phyloP scores from a whole-genome alignment of 2,329 filamentous ascomycete species.

The Colletotrichum endophyticum region DNA sequence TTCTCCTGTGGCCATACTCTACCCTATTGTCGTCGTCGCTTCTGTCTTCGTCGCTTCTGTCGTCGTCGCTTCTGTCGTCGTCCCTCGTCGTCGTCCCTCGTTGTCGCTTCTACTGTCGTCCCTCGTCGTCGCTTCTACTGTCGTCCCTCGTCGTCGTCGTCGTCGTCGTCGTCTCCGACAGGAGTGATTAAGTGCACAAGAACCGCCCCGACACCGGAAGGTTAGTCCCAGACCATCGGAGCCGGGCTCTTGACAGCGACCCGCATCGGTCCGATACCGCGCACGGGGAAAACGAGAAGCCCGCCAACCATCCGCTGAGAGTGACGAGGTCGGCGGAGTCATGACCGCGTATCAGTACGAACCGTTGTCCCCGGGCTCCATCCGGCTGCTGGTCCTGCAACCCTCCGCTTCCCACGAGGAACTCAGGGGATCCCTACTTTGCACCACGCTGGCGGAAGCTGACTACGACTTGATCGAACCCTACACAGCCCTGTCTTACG shows the following conservation, averaged over 20 bases:
- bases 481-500: constrained; percentile 28
- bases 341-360: constrained; percentile 10
- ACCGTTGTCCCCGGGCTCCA: not conserved
- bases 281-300: not conserved
- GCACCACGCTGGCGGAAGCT: not conserved
- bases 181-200: no score
- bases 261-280: not conserved
- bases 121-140: no score
- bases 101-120: no score
- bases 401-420: not conserved
- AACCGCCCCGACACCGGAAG: no score
- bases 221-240: not conserved
- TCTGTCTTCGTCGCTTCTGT: no score
- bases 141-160: no score
- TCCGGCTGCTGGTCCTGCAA: not conserved
- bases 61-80: no score
- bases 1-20: no score
- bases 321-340: not conserved
- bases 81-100: no score
- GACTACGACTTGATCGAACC: constrained; percentile 1
- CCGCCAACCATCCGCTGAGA: not conserved
- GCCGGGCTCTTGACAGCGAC: not conserved
- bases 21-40: no score
- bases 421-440: constrained; percentile 16
- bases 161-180: no score